These are phyloP conservation scores for Irpex lacteus DNA, from an alignment of 1,284 basidiomycete genomes.

Conservation along the genomic window DNA sequence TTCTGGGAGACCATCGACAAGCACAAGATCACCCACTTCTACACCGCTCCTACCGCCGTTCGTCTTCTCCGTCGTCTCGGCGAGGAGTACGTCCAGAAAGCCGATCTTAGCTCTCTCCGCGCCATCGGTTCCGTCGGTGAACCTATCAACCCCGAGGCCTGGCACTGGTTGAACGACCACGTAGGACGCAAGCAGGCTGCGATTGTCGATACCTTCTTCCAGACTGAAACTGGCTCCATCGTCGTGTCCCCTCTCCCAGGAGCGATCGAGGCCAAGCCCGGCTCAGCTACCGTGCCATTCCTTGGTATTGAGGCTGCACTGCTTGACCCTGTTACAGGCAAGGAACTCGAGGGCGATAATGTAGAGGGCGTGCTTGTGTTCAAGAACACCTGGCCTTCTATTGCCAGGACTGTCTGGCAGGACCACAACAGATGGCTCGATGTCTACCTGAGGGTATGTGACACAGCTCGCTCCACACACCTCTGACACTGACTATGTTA, in stretches of 20 bases:
- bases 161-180: slow-evolving; percentile 98
- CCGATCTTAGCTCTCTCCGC: slow-evolving; percentile 73
- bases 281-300: slow-evolving; percentile 96
- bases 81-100: slow-evolving; percentile 79
- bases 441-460: slow-evolving; percentile 81
- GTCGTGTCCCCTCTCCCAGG: slow-evolving; percentile 95
- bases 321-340: slow-evolving; percentile 78
- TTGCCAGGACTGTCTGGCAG: slow-evolving; percentile 91
- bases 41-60: slow-evolving; percentile 92
- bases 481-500: slow-evolving; percentile 2
- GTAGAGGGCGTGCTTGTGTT: slow-evolving; percentile 92
- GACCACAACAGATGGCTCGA: slow-evolving; percentile 86
- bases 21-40: slow-evolving; percentile 94
- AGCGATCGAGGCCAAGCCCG: slow-evolving; percentile 94
- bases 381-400: slow-evolving; percentile 91
- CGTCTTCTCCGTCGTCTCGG: slow-evolving; percentile 89
- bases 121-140: slow-evolving; percentile 95
- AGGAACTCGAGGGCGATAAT: slow-evolving; percentile 76
- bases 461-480: background rate
- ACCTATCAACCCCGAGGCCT: slow-evolving; percentile 99
- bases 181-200: slow-evolving; percentile 90
- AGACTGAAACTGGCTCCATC: slow-evolving; percentile 98
- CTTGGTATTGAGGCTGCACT: slow-evolving; percentile 92
- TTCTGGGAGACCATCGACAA: slow-evolving; percentile 97
- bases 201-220: slow-evolving; percentile 96